Evolutionary conservation across 192 early-diverging fungal genomes (phyloP).

Genomic region (Dimargaris cristalligena): DNA sequence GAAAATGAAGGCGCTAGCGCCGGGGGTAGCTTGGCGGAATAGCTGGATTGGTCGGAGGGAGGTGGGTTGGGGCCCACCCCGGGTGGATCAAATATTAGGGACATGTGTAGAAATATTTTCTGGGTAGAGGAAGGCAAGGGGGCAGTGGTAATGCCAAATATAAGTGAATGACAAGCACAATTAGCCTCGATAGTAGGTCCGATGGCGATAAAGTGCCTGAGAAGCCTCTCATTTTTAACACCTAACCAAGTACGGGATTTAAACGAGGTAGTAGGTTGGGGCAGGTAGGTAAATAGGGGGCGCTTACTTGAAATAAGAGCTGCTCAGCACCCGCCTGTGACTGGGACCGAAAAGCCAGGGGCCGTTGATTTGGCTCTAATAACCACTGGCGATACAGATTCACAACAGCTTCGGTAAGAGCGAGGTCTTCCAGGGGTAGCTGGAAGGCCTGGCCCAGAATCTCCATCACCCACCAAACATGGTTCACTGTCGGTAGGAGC

Average conservation of each 20-base stretch:
- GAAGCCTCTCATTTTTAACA: no score
- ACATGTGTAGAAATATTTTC: slow-evolving; percentile 9
- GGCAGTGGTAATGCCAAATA: background rate
- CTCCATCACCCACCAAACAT: slow-evolving; percentile 75
- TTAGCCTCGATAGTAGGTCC: no score
- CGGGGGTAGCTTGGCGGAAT: background rate
- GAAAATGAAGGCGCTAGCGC: background rate
- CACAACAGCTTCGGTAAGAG: slow-evolving; percentile 42
- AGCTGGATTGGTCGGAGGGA: no score
- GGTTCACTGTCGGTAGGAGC: slow-evolving; percentile 14
- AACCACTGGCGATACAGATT: slow-evolving; percentile 66
- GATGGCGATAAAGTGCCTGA: no score
- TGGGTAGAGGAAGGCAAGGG: background rate
- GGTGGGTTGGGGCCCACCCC: background rate
- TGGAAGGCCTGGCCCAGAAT: slow-evolving; percentile 68
- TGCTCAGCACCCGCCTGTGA: slow-evolving; percentile 32
- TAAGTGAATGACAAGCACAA: no score
- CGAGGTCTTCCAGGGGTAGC: slow-evolving; percentile 57
- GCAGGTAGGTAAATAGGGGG: no score
- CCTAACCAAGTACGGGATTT: no score
- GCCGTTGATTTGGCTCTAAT: slow-evolving; percentile 38
- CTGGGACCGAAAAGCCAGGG: slow-evolving; percentile 36
- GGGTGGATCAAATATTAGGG: slow-evolving; percentile 12
- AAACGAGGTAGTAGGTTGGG: no score
- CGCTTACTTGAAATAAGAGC: slow-evolving; percentile 44